A percentile compares a stretch with the other conserved stretches of the same genome.
phyloP scores from a whole-genome alignment of 2,329 filamentous ascomycete species.

The Fusarium stilboides region DNA sequence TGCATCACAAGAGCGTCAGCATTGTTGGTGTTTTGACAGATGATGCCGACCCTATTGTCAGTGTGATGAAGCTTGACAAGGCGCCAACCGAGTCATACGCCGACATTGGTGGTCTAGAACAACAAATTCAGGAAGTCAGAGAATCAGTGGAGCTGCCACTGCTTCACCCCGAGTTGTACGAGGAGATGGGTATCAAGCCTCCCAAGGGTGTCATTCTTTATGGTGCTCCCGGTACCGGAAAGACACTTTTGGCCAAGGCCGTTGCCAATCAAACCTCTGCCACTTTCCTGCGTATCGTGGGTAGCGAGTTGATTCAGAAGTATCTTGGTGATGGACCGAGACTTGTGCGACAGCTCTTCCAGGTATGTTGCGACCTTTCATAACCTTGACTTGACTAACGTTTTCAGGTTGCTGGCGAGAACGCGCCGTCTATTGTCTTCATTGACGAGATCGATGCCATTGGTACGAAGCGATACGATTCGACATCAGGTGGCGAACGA shows the following conservation, averaged over 20 bases:
- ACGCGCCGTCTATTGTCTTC: conserved; percentile 97
- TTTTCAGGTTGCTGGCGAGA: conserved; percentile 87
- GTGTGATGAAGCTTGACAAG: conserved; percentile 99
- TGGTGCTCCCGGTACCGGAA: conserved; percentile 95
- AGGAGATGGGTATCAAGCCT: conserved; percentile 99
- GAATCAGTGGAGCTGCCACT: conserved; percentile 97
- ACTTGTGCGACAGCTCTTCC: conserved; percentile 95
- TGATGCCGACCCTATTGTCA: conserved; percentile 94
- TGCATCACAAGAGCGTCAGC: conserved; percentile 98
- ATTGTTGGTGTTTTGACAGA: conserved; percentile 98
- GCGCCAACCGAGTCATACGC: conserved; percentile 98
- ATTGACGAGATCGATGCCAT: conserved; percentile 99
- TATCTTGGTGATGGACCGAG: conserved; percentile 97
- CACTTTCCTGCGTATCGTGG: conserved; percentile 97
- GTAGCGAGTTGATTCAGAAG: conserved; percentile 97
- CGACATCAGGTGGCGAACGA: conserved; percentile 94
- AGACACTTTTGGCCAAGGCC: conserved; percentile 95
- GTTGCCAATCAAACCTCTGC: conserved; percentile 99
- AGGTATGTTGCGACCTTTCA: conserved; percentile 63
- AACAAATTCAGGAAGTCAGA: conserved; percentile 96
- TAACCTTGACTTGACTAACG: conserved; percentile 11
- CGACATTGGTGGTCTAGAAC: conserved; percentile 95
- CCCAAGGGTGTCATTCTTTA: conserved; percentile 99
- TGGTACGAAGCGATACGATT: conserved; percentile 98
- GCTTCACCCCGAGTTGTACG: conserved; percentile 95